phyloP scores from a whole-genome alignment of 768 basidiomycete species.

The Royoungia palumana region DNA sequence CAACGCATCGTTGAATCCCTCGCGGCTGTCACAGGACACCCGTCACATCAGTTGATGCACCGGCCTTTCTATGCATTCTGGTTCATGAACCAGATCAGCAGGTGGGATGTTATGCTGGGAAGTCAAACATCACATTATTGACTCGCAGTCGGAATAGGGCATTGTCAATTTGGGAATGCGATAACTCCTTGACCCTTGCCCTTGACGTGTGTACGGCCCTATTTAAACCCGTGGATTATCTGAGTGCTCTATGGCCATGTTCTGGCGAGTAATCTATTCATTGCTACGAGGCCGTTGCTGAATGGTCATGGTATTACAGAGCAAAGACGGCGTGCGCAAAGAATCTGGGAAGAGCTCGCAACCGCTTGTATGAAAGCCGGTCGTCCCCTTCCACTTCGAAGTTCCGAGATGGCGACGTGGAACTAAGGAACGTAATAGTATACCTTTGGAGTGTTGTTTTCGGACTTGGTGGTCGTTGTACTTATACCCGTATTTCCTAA shows the following conservation, averaged over 20 bases:
- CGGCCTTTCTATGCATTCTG: constrained; percentile 70
- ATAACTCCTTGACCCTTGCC: constrained; percentile 54
- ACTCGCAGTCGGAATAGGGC: constrained; percentile 36
- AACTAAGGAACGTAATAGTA: background rate
- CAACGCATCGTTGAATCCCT: constrained; percentile 59
- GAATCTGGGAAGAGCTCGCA: constrained; percentile 44
- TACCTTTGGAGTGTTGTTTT: no score
- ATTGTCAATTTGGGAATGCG: constrained; percentile 58
- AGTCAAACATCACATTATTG: constrained; percentile 6
- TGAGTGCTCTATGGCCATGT: constrained; percentile 65
- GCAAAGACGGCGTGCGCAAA: constrained; percentile 47
- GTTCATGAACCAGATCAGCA: constrained; percentile 70
- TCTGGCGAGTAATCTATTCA: constrained; percentile 38
- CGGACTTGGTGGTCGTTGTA: background rate
- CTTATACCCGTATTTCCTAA: constrained; percentile 18
- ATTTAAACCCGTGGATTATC: constrained; percentile 58
- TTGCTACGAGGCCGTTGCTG: background rate
- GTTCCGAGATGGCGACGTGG: constrained; percentile 7
- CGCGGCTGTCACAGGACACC: constrained; percentile 54
- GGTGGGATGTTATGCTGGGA: constrained; percentile 33
- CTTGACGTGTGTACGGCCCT: constrained; percentile 61
- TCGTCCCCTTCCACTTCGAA: constrained; percentile 41
- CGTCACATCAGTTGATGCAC: constrained; percentile 44
- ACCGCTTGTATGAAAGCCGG: constrained; percentile 48
- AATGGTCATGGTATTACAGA: constrained; percentile 32